Conservation (phyloP, 768 basidiomycete genomes). For the Suillus hirtellus region DNA sequence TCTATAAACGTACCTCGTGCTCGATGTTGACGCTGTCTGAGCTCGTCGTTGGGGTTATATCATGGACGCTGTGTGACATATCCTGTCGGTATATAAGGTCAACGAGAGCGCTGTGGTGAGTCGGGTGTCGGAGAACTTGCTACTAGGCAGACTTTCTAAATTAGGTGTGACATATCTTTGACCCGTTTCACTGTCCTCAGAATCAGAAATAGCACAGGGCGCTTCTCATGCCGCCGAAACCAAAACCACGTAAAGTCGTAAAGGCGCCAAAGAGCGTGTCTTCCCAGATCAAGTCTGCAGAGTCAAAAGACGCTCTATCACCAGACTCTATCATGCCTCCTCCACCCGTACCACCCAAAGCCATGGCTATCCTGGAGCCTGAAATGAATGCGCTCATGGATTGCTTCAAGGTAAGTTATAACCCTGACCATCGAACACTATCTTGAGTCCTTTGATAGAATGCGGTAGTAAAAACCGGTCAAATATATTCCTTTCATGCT, state of each 20-base stretch:
- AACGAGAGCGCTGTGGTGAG: slow-evolving; percentile 3
- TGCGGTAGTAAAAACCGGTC: slow-evolving; percentile 68
- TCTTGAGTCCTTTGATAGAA: slow-evolving; percentile 38
- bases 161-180: slow-evolving; percentile 4
- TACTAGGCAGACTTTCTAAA: not conserved
- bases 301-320: slow-evolving; percentile 36
- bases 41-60: slow-evolving; percentile 11
- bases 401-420: slow-evolving; percentile 52
- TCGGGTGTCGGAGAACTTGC: slow-evolving; percentile 3
- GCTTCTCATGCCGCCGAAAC: slow-evolving; percentile 45
- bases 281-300: slow-evolving; percentile 16
- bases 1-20: not conserved
- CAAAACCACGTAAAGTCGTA: slow-evolving; percentile 36
- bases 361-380: slow-evolving; percentile 52
- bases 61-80: slow-evolving; percentile 26
- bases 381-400: slow-evolving; percentile 59
- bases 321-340: slow-evolving; percentile 50
- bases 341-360: slow-evolving; percentile 44
- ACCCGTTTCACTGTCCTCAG: slow-evolving; percentile 3
- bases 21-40: slow-evolving; percentile 13
- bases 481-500: slow-evolving; percentile 69
- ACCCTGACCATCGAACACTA: not conserved
- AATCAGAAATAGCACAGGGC: not conserved
- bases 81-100: not conserved
- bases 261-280: slow-evolving; percentile 22